phyloP scores from a whole-genome alignment of 2,329 filamentous ascomycete species.

The Leptosphaerulina australis region DNA sequence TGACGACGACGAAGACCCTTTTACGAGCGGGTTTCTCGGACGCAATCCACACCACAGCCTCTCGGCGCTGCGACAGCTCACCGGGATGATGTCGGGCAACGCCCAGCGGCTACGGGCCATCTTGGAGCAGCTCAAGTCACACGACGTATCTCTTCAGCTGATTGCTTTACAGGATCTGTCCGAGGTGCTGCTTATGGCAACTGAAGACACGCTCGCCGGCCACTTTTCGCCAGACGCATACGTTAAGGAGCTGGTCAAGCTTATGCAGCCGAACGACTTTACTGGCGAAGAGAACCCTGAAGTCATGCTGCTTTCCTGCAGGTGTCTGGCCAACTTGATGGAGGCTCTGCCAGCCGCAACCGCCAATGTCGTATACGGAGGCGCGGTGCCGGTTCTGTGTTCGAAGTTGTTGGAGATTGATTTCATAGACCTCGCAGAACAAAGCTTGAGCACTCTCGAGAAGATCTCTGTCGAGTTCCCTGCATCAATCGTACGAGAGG shows the following conservation, averaged over 20 bases:
- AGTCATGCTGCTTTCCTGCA: conserved; percentile 94
- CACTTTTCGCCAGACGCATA: conserved; percentile 94
- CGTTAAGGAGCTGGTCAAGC: conserved; percentile 86
- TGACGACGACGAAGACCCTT: conserved; percentile 64
- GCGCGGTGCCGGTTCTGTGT: conserved; percentile 91
- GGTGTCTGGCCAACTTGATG: conserved; percentile 96
- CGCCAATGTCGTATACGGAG: conserved; percentile 95
- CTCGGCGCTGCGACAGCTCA: conserved; percentile 84
- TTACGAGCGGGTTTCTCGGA: conserved; percentile 67
- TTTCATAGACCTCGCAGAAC: conserved; percentile 96
- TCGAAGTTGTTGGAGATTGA: conserved; percentile 94
- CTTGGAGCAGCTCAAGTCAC: conserved; percentile 69
- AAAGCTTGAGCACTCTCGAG: conserved; percentile 92
- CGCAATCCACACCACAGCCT: conserved; percentile 62
- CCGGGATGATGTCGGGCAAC: conserved; percentile 84
- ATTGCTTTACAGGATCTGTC: conserved; percentile 93
- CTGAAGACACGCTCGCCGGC: conserved; percentile 93
- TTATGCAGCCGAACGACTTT: conserved; percentile 91
- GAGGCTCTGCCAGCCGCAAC: conserved; percentile 92
- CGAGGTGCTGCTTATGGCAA: conserved; percentile 90
- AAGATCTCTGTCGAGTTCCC: conserved; percentile 98
- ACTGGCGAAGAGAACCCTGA: conserved; percentile 90
- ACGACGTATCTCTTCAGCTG: conserved; percentile 84
- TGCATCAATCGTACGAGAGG: conserved; percentile 91
- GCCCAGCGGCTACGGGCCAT: conserved; percentile 74